A percentile compares a stretch with the other conserved stretches of the same genome.
These are phyloP conservation scores for Diophrys sp. DNA, from an alignment of 73 alveolate genomes.

Conservation along the genomic window DNA sequence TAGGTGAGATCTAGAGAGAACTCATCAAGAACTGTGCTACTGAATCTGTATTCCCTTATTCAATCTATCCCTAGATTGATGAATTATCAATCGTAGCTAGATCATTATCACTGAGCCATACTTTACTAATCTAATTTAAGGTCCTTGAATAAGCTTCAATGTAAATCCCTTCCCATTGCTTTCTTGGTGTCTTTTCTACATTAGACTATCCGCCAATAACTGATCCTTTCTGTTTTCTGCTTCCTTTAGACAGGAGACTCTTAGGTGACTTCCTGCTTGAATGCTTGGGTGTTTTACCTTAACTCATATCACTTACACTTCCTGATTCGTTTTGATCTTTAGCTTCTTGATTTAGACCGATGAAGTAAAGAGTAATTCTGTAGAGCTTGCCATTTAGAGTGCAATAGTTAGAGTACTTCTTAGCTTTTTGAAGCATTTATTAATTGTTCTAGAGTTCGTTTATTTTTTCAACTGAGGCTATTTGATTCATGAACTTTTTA, in stretches of 20 bases:
- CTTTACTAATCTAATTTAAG: too few relatives aligned
- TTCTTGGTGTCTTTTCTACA: not conserved
- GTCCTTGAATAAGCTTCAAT: slow-evolving; percentile 11
- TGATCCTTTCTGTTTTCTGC: not conserved
- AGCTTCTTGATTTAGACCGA: not conserved
- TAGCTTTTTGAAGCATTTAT: not conserved
- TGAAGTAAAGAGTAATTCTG: not conserved
- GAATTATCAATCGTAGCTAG: not conserved
- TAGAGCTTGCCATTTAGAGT: not conserved
- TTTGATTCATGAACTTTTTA: slow-evolving; percentile 5
- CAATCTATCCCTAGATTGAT: not conserved
- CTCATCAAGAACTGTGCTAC: not conserved
- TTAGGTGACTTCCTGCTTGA: not conserved
- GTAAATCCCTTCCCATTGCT: not conserved
- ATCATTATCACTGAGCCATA: not conserved
- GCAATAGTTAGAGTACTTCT: not conserved
- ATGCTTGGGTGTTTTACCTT: not conserved
- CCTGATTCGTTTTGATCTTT: not conserved
- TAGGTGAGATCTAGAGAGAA: too few relatives aligned
- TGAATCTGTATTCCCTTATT: not conserved
- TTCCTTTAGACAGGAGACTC: not conserved
- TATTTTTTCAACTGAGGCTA: not conserved
- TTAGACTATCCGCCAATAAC: not conserved
- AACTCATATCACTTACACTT: not conserved
- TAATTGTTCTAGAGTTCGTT: not conserved